A percentile compares a stretch with the other conserved stretches of the same genome.
These are phyloP conservation scores for Papiliotrema flavescens DNA, from an alignment of 1,284 basidiomycete genomes.

Conservation along the genomic window DNA sequence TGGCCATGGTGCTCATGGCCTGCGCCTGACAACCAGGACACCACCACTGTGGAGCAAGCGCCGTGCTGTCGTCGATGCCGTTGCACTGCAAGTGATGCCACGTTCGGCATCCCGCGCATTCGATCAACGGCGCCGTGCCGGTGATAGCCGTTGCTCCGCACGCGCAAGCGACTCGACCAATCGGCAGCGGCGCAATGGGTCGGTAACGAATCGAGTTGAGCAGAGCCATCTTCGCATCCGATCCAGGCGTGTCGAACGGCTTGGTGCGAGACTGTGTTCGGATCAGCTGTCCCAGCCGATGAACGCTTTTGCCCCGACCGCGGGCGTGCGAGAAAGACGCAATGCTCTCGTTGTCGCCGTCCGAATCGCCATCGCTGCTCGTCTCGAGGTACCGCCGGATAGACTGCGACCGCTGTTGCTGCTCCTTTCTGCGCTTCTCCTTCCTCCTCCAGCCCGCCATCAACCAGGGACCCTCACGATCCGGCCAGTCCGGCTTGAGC, in stretches of 20 bases:
- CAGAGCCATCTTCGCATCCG: constrained; percentile 25
- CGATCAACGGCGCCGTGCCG: constrained; percentile 28
- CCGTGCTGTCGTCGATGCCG: constrained; percentile 29
- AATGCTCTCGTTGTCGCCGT: constrained; percentile 19
- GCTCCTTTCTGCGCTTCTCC: constrained; percentile 28
- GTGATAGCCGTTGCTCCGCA: constrained; percentile 25
- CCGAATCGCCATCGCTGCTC: constrained; percentile 37
- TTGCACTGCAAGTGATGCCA: constrained; percentile 43
- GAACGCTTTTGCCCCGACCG: constrained; percentile 28
- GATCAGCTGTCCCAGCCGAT: constrained; percentile 16
- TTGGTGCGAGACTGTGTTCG: constrained; percentile 2
- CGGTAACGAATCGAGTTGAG: constrained; percentile 23
- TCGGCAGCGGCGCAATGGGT: constrained; percentile 13
- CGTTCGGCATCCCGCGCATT: constrained; percentile 36
- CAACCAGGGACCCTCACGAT: constrained; percentile 37
- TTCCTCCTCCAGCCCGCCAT: constrained; percentile 25
- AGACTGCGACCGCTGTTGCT: constrained; percentile 26
- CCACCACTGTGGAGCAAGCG: constrained; percentile 32
- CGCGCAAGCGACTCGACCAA: constrained; percentile 32
- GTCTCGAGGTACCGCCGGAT: constrained; percentile 40
- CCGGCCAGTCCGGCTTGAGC: constrained; percentile 38
- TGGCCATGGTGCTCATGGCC: constrained; percentile 20
- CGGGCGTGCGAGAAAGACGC: constrained; percentile 4
- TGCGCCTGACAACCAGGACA: constrained; percentile 31
- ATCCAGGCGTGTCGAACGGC: constrained; percentile 2